Percentiles rank a stretch among this genome's conserved stretches.
phyloP scores from a whole-genome alignment of 306 rosid species.

The Adenanthera pavonina region DNA sequence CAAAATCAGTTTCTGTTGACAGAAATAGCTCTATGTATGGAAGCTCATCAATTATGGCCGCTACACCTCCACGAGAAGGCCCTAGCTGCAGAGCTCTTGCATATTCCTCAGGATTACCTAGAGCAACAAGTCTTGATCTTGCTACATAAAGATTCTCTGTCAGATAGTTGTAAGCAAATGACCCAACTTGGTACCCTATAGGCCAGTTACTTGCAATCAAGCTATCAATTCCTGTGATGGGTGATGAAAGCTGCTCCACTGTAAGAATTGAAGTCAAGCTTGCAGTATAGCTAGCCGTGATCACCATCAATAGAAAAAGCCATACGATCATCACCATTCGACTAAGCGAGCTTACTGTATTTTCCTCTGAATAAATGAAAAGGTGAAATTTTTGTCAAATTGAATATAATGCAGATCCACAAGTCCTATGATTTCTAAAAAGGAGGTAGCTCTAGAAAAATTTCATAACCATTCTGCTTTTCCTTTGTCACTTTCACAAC shows the following conservation, averaged over 20 bases:
- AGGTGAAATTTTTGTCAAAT: conserved; percentile 34
- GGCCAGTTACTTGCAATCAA: conserved; percentile 75
- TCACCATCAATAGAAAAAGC: conserved; percentile 95
- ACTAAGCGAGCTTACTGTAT: conserved; percentile 72
- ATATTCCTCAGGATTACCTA: conserved; percentile 86
- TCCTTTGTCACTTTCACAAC: conserved; percentile 2
- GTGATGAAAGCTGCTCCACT: conserved; percentile 85
- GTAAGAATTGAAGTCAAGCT: conserved; percentile 95
- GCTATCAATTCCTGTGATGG: conserved; percentile 88
- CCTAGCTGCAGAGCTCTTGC: conserved; percentile 75
- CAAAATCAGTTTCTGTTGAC: conserved; percentile 70
- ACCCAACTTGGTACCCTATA: conserved; percentile 95
- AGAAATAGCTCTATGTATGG: conserved; percentile 81
- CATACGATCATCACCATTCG: conserved; percentile 96
- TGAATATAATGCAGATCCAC: conserved; percentile 29
- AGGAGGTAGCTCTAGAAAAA: conserved; percentile 27
- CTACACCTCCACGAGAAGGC: conserved; percentile 86
- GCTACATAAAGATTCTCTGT: conserved; percentile 68
- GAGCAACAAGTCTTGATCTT: conserved; percentile 70
- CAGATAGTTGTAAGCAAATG: conserved; percentile 83
- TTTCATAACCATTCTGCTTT: conserved; percentile 22
- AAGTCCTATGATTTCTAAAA: conserved; percentile 20
- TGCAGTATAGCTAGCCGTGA: conserved; percentile 93
- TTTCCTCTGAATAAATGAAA: conserved; percentile 77
- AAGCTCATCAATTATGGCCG: conserved; percentile 89